A percentile compares a stretch with the other conserved stretches of the same genome.
Conservation (phyloP, 83 land plant species). For the Picea mariana region DNA sequence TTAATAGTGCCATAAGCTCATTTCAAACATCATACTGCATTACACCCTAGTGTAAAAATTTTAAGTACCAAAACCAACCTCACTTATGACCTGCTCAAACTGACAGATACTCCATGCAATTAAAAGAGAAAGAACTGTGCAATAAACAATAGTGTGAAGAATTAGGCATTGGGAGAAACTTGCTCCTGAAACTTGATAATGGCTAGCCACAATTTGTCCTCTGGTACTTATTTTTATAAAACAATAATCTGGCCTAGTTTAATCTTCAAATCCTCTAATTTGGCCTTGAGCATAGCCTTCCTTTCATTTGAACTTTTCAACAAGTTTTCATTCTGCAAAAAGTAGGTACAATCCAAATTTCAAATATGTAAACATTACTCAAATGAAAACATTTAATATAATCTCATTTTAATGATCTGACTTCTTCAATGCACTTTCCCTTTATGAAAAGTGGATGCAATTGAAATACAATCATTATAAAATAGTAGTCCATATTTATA, state of each 20-base stretch:
- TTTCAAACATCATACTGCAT: no score
- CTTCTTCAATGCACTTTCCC: neutral
- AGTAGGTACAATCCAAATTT: neutral
- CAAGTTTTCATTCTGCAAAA: constrained; percentile 1
- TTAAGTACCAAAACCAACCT: no score
- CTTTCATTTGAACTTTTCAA: constrained; percentile 7
- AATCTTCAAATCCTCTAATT: constrained; percentile 8
- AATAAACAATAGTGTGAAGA: neutral
- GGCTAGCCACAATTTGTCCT: constrained; percentile 28
- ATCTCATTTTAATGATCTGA: neutral
- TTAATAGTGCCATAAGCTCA: no score
- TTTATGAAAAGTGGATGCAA: neutral
- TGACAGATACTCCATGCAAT: no score
- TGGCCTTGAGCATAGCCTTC: constrained; percentile 20
- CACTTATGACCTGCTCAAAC: no score
- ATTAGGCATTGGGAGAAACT: neutral
- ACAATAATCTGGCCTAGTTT: constrained; percentile 7
- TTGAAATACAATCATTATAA: neutral
- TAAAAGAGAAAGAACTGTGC: no score
- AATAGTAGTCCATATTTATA: neutral
- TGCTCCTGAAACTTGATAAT: constrained; percentile 1
- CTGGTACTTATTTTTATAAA: constrained; percentile 27
- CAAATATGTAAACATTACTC: no score
- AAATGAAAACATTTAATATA: no score
- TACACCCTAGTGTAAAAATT: no score